phyloP scores from a whole-genome alignment of 1,284 basidiomycete species.

The Cystobasidiaceae sp. region DNA sequence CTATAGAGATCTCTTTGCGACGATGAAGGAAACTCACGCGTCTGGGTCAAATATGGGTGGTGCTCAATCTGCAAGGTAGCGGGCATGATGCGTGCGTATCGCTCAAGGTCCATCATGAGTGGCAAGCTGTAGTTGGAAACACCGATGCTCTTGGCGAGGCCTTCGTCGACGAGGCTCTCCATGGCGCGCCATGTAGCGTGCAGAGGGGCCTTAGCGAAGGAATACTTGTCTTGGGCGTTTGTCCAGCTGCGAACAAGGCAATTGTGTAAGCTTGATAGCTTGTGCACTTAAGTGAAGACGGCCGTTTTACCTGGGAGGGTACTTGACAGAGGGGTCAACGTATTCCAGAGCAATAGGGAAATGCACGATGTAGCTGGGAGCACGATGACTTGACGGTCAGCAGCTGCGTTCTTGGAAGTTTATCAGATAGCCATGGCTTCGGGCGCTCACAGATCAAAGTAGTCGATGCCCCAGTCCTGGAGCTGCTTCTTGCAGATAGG shows the following conservation, averaged over 20 bases:
- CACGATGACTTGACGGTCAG: too few relatives aligned
- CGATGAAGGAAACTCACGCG: neutral
- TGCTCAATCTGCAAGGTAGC: slow-evolving; percentile 57
- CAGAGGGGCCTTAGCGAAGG: slow-evolving; percentile 58
- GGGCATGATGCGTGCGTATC: slow-evolving; percentile 65
- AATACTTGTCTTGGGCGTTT: slow-evolving; percentile 3
- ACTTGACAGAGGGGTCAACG: slow-evolving; percentile 65
- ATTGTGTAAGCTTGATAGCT: too few relatives aligned
- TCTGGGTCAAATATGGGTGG: slow-evolving; percentile 30
- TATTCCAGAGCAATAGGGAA: slow-evolving; percentile 72
- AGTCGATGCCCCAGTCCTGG: slow-evolving; percentile 67
- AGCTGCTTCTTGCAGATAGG: slow-evolving; percentile 60
- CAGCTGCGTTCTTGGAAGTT: neutral
- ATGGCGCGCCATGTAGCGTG: slow-evolving; percentile 69
- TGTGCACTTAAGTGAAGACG: too few relatives aligned
- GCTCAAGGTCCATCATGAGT: slow-evolving; percentile 46
- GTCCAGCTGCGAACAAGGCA: neutral
- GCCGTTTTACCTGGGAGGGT: slow-evolving; percentile 78
- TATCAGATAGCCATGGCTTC: slow-evolving; percentile 55
- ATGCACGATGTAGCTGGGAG: slow-evolving; percentile 54
- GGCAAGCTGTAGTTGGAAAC: slow-evolving; percentile 48
- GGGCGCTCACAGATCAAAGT: slow-evolving; percentile 42
- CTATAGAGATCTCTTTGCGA: too few relatives aligned
- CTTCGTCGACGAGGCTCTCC: slow-evolving; percentile 66
- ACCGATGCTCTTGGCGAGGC: slow-evolving; percentile 68